Conservation (phyloP, 2,329 filamentous ascomycete genomes). For the Aspergillus tamarii region DNA sequence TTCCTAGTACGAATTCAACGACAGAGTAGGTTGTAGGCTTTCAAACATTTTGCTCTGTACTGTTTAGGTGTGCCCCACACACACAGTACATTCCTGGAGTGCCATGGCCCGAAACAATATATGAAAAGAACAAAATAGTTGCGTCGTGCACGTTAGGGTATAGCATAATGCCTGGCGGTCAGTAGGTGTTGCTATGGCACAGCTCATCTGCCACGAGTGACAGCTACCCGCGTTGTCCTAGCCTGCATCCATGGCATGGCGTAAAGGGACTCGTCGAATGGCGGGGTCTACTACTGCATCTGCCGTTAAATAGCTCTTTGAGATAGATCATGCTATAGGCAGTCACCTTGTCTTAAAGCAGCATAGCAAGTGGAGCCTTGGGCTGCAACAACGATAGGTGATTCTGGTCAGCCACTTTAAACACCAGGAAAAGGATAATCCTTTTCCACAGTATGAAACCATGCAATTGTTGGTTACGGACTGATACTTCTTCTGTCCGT, state of each 20-base stretch:
- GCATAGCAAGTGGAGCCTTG: not conserved
- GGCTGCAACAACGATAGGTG: not conserved
- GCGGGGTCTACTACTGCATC: not conserved
- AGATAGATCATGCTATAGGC: not conserved
- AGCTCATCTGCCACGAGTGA: not conserved
- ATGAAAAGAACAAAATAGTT: too few relatives aligned
- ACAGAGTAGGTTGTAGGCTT: too few relatives aligned
- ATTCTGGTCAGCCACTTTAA: not conserved
- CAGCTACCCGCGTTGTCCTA: not conserved
- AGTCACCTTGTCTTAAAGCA: too few relatives aligned
- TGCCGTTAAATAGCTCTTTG: not conserved
- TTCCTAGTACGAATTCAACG: not conserved
- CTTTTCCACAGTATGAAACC: too few relatives aligned
- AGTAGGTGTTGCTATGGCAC: not conserved
- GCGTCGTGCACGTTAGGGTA: not conserved
- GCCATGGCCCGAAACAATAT: too few relatives aligned
- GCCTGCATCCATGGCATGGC: not conserved
- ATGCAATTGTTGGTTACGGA: not conserved
- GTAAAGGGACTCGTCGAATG: not conserved
- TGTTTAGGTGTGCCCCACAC: too few relatives aligned
- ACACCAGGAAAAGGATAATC: not conserved
- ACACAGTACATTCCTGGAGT: too few relatives aligned
- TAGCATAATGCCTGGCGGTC: not conserved
- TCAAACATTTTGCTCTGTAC: too few relatives aligned
- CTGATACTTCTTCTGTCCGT: not conserved